These are phyloP conservation scores for Penstemon eatonii DNA, from an alignment of 257 asterid genomes.

Conservation along the genomic window DNA sequence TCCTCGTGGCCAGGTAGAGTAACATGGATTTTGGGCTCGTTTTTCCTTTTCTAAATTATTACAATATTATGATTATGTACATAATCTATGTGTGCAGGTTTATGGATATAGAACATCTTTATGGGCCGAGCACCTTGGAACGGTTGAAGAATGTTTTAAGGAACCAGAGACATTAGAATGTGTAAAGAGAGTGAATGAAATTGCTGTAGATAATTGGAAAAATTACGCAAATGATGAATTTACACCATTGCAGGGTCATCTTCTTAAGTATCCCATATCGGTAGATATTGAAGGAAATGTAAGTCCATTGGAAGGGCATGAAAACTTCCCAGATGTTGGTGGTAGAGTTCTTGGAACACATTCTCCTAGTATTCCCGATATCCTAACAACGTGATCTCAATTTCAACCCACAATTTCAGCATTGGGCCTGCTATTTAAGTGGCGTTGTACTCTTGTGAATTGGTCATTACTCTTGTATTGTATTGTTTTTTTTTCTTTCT, in stretches of 20 bases:
- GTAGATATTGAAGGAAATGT: constrained; percentile 65
- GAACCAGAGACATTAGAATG: constrained; percentile 66
- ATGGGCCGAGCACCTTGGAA: constrained; percentile 91
- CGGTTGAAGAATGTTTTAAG: constrained; percentile 45
- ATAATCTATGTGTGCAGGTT: constrained; percentile 39
- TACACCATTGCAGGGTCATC: constrained; percentile 66
- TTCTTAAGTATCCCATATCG: constrained; percentile 74
- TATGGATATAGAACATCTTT: constrained; percentile 86
- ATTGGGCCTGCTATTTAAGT: neutral
- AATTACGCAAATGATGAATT: constrained; percentile 47
- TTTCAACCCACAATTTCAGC: neutral
- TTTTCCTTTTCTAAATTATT: neutral
- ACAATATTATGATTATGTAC: too few relatives aligned
- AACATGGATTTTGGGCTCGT: neutral
- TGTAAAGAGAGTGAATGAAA: constrained; percentile 59
- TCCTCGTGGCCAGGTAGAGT: constrained; percentile 77
- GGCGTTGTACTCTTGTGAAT: neutral
- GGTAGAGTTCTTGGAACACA: constrained; percentile 76
- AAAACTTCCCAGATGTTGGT: constrained; percentile 80
- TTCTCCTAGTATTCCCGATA: constrained; percentile 65
- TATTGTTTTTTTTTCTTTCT: neutral
- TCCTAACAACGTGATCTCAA: constrained; percentile 57
- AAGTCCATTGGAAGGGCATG: constrained; percentile 59
- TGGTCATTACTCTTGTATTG: neutral
- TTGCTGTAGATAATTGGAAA: constrained; percentile 70